phyloP scores from a whole-genome alignment of 129 eudicot species.

The Solidago caesia region DNA sequence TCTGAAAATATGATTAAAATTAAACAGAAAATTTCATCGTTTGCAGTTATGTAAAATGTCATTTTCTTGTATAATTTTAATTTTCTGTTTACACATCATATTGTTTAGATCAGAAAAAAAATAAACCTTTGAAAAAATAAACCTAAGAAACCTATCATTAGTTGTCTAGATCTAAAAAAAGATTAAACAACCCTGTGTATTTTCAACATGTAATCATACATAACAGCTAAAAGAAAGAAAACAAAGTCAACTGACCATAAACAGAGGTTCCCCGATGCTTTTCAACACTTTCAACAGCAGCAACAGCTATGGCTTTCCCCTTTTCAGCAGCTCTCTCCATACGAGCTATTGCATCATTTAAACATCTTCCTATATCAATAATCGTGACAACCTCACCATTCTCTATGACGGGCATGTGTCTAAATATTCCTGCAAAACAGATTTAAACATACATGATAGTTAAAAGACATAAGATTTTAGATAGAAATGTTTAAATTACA shows the following conservation, averaged over 20 bases:
- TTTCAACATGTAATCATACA: background rate
- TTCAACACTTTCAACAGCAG: conserved; percentile 99
- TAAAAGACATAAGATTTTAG: background rate
- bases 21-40: no score
- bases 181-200: conserved; percentile 9
- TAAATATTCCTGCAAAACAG: conserved; percentile 73
- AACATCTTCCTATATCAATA: conserved; percentile 94
- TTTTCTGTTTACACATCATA: no score
- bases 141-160: no score
- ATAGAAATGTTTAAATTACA: no score
- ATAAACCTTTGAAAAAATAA: no score
- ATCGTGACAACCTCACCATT: conserved; percentile 93
- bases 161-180: no score
- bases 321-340: conserved; percentile 98
- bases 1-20: no score
- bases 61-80: no score
- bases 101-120: no score
- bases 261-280: conserved; percentile 84
- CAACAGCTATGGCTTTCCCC: conserved; percentile 92
- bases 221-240: background rate
- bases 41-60: no score
- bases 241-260: conserved; percentile 53
- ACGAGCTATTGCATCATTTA: conserved; percentile 92
- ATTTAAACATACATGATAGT: background rate
- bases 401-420: conserved; percentile 95